These are phyloP conservation scores for Quaeritorhiza haematococci DNA, from an alignment of 371 early-diverging fungal genomes.

Conservation along the genomic window DNA sequence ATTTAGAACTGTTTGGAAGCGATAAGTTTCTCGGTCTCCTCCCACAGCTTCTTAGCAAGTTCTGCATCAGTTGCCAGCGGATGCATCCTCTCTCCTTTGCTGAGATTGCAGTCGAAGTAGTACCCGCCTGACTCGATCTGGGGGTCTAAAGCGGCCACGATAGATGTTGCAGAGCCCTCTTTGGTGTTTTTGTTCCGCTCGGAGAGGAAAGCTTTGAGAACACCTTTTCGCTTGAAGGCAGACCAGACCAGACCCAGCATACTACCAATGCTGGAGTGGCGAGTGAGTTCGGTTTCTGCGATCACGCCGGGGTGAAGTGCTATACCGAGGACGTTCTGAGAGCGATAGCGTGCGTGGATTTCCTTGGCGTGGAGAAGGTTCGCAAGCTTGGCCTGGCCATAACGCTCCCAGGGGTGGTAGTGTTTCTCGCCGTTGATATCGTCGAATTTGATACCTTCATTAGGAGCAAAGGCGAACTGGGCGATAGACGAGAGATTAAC, in stretches of 20 bases:
- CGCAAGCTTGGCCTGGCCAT: slow-evolving; percentile 3
- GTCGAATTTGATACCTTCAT: slow-evolving; percentile 21
- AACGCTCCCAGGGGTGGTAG: slow-evolving; percentile 7
- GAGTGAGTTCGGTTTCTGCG: slow-evolving; percentile 17
- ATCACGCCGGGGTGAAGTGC: slow-evolving; percentile 33
- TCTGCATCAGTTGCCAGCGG: slow-evolving; percentile 20
- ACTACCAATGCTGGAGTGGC: no score
- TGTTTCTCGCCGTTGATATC: slow-evolving; percentile 13
- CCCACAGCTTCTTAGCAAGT: slow-evolving; percentile 38
- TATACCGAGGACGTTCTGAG: slow-evolving; percentile 15
- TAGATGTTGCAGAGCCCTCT: slow-evolving; percentile 31
- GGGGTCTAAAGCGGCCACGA: slow-evolving; percentile 26
- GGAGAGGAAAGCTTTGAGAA: no score
- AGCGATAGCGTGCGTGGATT: slow-evolving; percentile 25
- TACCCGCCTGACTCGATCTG: slow-evolving; percentile 24
- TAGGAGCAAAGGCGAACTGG: not conserved
- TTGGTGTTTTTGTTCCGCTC: no score
- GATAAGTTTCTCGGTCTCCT: slow-evolving; percentile 29
- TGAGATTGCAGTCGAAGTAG: slow-evolving; percentile 30
- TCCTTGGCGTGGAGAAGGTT: slow-evolving; percentile 24
- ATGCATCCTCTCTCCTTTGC: slow-evolving; percentile 6
- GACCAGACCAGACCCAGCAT: no score
- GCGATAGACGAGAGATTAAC: slow-evolving; percentile 28
- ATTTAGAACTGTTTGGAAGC: no score
- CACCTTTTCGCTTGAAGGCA: no score